Evolutionary conservation across 1,284 basidiomycete genomes (phyloP).

Genomic region (Ustilago crameri): DNA sequence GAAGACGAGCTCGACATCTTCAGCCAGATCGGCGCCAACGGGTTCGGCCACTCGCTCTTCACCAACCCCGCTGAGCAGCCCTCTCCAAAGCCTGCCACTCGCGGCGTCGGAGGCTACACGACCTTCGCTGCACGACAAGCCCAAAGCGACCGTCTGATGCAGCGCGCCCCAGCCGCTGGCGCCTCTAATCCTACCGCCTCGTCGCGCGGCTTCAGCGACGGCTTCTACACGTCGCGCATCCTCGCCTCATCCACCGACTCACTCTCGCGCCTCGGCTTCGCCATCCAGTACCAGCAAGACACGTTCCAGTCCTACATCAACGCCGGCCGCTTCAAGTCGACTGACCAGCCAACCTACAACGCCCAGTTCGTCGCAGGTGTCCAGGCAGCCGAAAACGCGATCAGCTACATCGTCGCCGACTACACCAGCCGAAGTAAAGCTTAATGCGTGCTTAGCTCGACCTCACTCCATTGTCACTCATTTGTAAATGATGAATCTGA

Average conservation of each 20-base stretch:
- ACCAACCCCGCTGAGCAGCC: not conserved
- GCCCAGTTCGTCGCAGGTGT: conserved; percentile 46
- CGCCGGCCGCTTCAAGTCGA: conserved; percentile 19
- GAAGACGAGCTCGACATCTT: conserved; percentile 20
- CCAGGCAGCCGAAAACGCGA: conserved; percentile 42
- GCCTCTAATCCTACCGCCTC: conserved; percentile 14
- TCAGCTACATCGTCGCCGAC: conserved; percentile 33
- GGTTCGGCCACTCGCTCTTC: conserved; percentile 33
- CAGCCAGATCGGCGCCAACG: conserved; percentile 24
- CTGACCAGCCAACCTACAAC: conserved; percentile 29
- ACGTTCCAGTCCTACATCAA: conserved; percentile 49
- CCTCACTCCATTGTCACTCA: too few species aligned
- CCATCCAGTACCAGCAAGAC: conserved; percentile 75
- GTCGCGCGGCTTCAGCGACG: conserved; percentile 72
- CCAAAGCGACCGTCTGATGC: conserved; percentile 6
- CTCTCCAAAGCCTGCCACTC: not conserved
- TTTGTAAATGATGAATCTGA: too few species aligned
- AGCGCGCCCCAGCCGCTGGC: not conserved
- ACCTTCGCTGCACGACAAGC: conserved; percentile 24
- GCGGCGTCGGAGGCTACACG: conserved; percentile 30
- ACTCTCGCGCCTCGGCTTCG: conserved; percentile 76
- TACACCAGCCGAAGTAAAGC: conserved; percentile 15
- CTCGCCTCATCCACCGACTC: conserved; percentile 72
- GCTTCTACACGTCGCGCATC: conserved; percentile 74
- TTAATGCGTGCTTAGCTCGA: too few species aligned